phyloP scores from a whole-genome alignment of 2,329 filamentous ascomycete species.

The Fusarium nelsonii region DNA sequence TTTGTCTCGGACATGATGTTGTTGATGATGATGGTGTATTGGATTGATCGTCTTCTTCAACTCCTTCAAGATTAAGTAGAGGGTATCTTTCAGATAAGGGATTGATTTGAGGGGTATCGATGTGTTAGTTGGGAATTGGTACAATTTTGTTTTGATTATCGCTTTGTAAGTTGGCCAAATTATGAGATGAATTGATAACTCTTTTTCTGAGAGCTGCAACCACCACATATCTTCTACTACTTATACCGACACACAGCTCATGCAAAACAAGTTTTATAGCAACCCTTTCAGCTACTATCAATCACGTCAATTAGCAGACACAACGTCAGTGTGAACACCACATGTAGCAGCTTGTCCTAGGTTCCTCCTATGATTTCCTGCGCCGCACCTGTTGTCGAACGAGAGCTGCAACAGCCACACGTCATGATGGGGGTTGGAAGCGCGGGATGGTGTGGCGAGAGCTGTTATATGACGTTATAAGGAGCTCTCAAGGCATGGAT shows the following conservation, averaged over 20 bases:
- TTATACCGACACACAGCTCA: slow-evolving; percentile 34
- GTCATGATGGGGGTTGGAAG: slow-evolving; percentile 45
- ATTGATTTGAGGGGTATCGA: slow-evolving; percentile 33
- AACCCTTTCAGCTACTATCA: slow-evolving; percentile 21
- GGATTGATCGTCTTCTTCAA: slow-evolving; percentile 6
- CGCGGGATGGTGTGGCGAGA: slow-evolving; percentile 42
- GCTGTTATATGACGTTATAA: slow-evolving; percentile 45
- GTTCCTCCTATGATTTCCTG: slow-evolving; percentile 36
- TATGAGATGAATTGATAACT: slow-evolving; percentile 33
- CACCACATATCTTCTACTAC: slow-evolving; percentile 36
- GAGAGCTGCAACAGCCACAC: slow-evolving; percentile 42
- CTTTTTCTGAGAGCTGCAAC: slow-evolving; percentile 31
- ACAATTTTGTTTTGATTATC: slow-evolving; percentile 27
- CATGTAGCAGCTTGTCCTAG: slow-evolving; percentile 10
- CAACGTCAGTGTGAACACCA: slow-evolving; percentile 46
- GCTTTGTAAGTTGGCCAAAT: slow-evolving; percentile 33
- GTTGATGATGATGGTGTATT: background rate
- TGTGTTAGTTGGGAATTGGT: slow-evolving; percentile 31
- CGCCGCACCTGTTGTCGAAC: slow-evolving; percentile 35
- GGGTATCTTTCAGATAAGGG: slow-evolving; percentile 34
- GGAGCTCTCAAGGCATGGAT: slow-evolving; percentile 30
- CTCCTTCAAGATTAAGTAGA: slow-evolving; percentile 34
- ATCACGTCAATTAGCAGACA: slow-evolving; percentile 38
- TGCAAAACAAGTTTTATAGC: slow-evolving; percentile 46
- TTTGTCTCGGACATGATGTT: slow-evolving; percentile 19